Evolutionary conservation across 2,329 filamentous ascomycete species (phyloP).

Genomic region (Dothiorella sarmentorum): DNA sequence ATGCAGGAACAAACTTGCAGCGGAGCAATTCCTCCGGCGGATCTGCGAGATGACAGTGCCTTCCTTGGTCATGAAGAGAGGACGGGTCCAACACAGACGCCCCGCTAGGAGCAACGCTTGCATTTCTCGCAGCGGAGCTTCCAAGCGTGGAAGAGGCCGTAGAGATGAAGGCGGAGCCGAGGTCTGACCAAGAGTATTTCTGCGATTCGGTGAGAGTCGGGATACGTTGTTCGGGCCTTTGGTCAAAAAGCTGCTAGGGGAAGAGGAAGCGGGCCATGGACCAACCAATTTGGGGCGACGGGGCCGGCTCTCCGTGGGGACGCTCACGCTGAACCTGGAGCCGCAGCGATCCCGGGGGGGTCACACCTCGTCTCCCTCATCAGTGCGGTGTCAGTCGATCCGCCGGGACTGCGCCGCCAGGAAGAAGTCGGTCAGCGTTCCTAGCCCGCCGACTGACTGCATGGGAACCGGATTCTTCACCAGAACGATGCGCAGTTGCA

Average conservation of each 20-base stretch:
- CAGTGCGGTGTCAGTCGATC: conserved; percentile 10
- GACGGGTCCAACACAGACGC: too few relatives aligned
- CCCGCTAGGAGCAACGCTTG: conserved; percentile 6
- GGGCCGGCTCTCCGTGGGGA: conserved; percentile 17
- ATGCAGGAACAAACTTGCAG: conserved; percentile 16
- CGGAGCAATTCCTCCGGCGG: conserved; percentile 16
- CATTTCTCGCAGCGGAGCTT: conserved; percentile 3
- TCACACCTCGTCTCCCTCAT: conserved; percentile 11
- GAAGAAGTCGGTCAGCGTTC: conserved; percentile 1
- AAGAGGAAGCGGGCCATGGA: conserved; percentile 1
- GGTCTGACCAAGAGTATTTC: neutral
- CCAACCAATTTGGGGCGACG: conserved; percentile 11
- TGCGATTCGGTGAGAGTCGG: neutral
- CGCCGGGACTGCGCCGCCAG: neutral
- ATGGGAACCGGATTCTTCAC: conserved; percentile 13
- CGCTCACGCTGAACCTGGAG: conserved; percentile 15
- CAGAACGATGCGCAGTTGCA: conserved; percentile 11
- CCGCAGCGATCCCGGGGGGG: conserved; percentile 15
- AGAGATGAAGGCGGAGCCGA: conserved; percentile 4
- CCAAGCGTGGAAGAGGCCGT: neutral
- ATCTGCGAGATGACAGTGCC: conserved; percentile 6
- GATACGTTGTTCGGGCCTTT: conserved; percentile 3
- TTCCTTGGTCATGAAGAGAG: neutral
- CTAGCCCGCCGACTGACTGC: neutral
- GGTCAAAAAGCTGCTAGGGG: conserved; percentile 10